Evolutionary conservation across 345 rosid species (phyloP).

Genomic region (Erucastrum elatum): DNA sequence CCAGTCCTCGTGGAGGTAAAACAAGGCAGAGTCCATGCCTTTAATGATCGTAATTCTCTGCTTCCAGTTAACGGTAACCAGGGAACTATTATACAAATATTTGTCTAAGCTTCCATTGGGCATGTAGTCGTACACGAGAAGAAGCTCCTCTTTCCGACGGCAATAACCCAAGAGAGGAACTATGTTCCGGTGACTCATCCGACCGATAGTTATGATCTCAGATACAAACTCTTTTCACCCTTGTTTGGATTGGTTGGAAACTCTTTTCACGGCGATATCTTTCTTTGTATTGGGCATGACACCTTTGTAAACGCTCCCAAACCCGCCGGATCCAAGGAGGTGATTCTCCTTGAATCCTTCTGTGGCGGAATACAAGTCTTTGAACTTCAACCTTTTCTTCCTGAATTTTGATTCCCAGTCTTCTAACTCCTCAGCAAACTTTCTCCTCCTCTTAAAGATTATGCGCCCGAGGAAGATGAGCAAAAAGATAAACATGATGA

Average conservation of each 20-base stretch:
- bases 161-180: too few relatives aligned
- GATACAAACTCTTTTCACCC: constrained; percentile 82
- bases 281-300: too few relatives aligned
- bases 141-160: too few relatives aligned
- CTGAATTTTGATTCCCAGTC: constrained; percentile 78
- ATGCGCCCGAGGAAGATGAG: constrained; percentile 21
- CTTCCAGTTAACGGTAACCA: constrained; percentile 60
- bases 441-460: not conserved
- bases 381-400: constrained; percentile 64
- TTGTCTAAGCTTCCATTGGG: too few relatives aligned
- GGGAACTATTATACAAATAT: constrained; percentile 57
- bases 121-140: too few relatives aligned
- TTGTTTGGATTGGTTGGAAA: constrained; percentile 75
- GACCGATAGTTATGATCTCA: constrained; percentile 80
- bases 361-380: constrained; percentile 73
- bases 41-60: constrained; percentile 69
- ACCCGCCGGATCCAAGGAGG: too few relatives aligned
- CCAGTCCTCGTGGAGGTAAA: too few relatives aligned
- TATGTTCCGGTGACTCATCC: constrained; percentile 26
- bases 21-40: constrained; percentile 27
- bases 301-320: too few relatives aligned
- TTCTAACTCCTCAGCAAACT: constrained; percentile 57
- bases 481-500: constrained; percentile 20
- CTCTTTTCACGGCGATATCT: constrained; percentile 68
- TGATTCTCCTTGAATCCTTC: constrained; percentile 3